These are phyloP conservation scores for Aspergillus sergii DNA, from an alignment of 2,329 filamentous ascomycete genomes.

Conservation along the genomic window DNA sequence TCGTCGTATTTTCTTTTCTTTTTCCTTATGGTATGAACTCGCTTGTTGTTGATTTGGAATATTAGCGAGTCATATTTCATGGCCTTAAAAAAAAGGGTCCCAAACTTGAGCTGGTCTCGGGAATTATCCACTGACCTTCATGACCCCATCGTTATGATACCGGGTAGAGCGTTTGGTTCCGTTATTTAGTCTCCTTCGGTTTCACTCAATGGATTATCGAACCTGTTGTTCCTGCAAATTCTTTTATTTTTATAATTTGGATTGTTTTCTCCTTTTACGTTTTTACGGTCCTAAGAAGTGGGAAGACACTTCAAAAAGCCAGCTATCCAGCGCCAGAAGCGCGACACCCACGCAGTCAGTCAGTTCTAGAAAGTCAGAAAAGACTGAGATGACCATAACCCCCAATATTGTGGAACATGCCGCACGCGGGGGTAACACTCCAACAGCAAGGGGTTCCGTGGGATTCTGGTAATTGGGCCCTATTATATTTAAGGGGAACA, in stretches of 20 bases:
- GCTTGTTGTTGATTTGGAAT: slow-evolving; percentile 9
- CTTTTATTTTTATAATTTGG: background rate
- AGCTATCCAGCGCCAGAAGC: background rate
- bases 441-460: slow-evolving; percentile 31
- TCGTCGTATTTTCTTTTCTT: background rate
- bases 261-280: background rate
- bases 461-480: slow-evolving; percentile 1
- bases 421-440: slow-evolving; percentile 29
- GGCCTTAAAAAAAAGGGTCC: slow-evolving; percentile 6
- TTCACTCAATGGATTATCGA: background rate
- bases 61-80: slow-evolving; percentile 13
- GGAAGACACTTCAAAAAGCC: background rate
- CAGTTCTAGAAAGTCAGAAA: background rate
- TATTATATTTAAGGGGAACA: background rate
- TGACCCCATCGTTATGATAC: background rate
- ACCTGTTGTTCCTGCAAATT: background rate
- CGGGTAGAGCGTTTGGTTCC: background rate
- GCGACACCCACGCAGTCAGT: background rate
- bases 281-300: background rate
- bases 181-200: background rate
- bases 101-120: slow-evolving; percentile 8
- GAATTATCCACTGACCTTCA: slow-evolving; percentile 9
- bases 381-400: slow-evolving; percentile 5
- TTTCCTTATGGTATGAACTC: background rate
- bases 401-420: slow-evolving; percentile 31